phyloP scores from a whole-genome alignment of 352 stramenopile genomes.

The Pythium utonaiense region DNA sequence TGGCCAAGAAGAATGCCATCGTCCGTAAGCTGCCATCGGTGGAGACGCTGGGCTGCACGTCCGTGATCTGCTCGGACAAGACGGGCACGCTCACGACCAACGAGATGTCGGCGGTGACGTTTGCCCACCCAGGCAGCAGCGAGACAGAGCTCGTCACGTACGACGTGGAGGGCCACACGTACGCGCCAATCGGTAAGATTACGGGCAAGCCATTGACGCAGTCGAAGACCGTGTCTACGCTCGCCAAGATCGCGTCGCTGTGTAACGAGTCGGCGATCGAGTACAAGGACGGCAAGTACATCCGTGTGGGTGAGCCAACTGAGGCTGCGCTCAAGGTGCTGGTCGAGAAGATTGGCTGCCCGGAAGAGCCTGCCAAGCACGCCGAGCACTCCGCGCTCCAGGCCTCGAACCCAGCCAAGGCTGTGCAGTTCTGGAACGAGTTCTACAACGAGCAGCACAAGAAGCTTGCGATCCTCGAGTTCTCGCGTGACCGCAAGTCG shows the following conservation, averaged over 20 bases:
- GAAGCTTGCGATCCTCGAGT: constrained; percentile 94
- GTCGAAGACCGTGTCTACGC: constrained; percentile 75
- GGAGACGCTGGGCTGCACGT: constrained; percentile 97
- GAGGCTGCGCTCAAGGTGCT: constrained; percentile 96
- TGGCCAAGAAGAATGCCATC: constrained; percentile 98
- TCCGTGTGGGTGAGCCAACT: constrained; percentile 94
- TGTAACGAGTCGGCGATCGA: constrained; percentile 97
- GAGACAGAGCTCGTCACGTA: constrained; percentile 88
- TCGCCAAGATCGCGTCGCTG: constrained; percentile 91
- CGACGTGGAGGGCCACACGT: constrained; percentile 92
- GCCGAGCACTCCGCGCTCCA: constrained; percentile 57
- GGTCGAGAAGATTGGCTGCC: constrained; percentile 93
- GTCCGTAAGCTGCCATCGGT: constrained; percentile 97
- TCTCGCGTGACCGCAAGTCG: constrained; percentile 96
- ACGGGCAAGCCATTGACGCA: constrained; percentile 41
- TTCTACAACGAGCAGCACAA: constrained; percentile 79
- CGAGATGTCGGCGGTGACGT: constrained; percentile 94
- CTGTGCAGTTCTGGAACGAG: constrained; percentile 83
- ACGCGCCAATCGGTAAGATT: constrained; percentile 86
- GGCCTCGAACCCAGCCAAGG: constrained; percentile 57
- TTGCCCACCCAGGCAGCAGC: constrained; percentile 56
- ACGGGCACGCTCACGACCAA: constrained; percentile 97
- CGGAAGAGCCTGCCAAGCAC: constrained; percentile 56
- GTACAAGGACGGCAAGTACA: constrained; percentile 85
- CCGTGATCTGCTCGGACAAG: constrained; percentile 93